Conservation (phyloP, 495 filamentous ascomycete species). For the Aspergillus funiculosus region DNA sequence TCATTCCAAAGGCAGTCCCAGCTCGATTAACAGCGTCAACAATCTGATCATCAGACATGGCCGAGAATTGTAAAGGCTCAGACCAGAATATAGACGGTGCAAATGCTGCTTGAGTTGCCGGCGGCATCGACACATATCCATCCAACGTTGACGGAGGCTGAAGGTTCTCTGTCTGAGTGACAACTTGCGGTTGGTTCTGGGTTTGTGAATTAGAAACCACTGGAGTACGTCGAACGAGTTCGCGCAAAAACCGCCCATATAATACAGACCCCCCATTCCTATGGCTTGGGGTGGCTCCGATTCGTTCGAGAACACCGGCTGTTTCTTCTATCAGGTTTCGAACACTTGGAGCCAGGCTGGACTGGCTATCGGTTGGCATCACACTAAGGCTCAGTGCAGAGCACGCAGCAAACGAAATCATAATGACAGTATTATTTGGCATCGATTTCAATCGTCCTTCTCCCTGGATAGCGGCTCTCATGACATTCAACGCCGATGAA, state of each 20-base stretch:
- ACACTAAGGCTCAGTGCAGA: conserved; percentile 61
- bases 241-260: conserved; percentile 57
- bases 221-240: conserved; percentile 46
- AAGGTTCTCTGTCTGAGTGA: conserved; percentile 12
- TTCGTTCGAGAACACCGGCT: conserved; percentile 61
- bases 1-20: conserved; percentile 50
- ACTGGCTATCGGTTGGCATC: conserved; percentile 46
- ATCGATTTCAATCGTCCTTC: conserved; percentile 64
- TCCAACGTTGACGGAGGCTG: conserved; percentile 17
- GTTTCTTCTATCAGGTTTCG: conserved; percentile 63
- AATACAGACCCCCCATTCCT: conserved; percentile 57
- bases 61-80: conserved; percentile 57
- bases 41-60: conserved; percentile 63
- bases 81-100: conserved; percentile 35
- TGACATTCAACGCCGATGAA: conserved; percentile 65
- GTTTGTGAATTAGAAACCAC: conserved; percentile 6
- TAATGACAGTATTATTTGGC: conserved; percentile 72
- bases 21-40: conserved; percentile 56
- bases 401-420: conserved; percentile 71
- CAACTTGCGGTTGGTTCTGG: conserved; percentile 1
- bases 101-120: conserved; percentile 18
- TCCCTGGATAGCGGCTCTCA: conserved; percentile 65
- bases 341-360: conserved; percentile 61
- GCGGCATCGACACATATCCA: conserved; percentile 14
- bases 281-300: conserved; percentile 57